Conservation (phyloP, 2,329 filamentous ascomycete genomes). For the Alternaria hordeiaustralica region DNA sequence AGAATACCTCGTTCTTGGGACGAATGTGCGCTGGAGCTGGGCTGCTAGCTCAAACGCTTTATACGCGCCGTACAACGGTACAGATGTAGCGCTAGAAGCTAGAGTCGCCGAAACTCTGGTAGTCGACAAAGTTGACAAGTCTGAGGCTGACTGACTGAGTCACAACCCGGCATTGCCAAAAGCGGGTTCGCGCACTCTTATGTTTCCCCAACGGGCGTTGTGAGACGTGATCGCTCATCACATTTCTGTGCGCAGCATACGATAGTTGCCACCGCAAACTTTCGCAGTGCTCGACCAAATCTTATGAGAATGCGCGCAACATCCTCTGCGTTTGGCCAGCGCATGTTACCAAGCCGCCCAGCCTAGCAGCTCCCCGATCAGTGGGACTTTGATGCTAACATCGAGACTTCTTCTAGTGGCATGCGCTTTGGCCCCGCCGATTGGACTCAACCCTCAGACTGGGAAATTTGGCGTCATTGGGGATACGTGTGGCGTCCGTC, state of each 20-base stretch:
- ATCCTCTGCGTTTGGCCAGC: neutral
- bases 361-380: neutral
- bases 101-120: neutral
- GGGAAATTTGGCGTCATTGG: neutral
- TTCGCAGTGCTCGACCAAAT: neutral
- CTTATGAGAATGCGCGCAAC: neutral
- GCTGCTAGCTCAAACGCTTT: neutral
- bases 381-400: neutral
- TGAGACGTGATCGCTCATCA: neutral
- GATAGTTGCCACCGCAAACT: neutral
- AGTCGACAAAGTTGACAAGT: neutral
- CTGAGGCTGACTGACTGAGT: neutral
- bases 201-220: neutral
- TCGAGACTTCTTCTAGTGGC: slow-evolving; percentile 2
- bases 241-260: neutral
- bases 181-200: neutral
- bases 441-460: slow-evolving; percentile 1
- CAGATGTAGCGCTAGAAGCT: neutral
- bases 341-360: neutral
- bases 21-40: neutral
- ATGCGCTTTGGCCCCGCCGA: slow-evolving; percentile 1
- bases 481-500: neutral
- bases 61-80: neutral
- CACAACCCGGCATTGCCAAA: neutral
- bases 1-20: neutral